A percentile compares a stretch with the other conserved stretches of the same genome.
These are phyloP conservation scores for Backusella morwellensis DNA, from an alignment of 192 early-diverging fungal species.

Conservation along the genomic window DNA sequence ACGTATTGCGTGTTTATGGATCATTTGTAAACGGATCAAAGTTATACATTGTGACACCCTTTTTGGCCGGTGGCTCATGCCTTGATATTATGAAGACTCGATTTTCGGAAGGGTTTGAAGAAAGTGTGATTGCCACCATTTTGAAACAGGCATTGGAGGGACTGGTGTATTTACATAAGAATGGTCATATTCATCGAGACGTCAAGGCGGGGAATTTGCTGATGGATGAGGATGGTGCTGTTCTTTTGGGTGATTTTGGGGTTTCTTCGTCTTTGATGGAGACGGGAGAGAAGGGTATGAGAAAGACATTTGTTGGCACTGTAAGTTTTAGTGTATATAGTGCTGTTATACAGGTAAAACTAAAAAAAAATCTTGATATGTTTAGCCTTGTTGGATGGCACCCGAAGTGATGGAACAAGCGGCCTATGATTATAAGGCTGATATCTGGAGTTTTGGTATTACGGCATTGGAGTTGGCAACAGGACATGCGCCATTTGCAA, in stretches of 20 bases:
- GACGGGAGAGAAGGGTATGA: slow-evolving; percentile 55
- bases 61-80: slow-evolving; percentile 68
- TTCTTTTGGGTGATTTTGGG: slow-evolving; percentile 67
- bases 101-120: slow-evolving; percentile 81
- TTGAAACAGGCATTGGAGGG: slow-evolving; percentile 74
- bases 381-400: slow-evolving; percentile 63
- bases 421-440: slow-evolving; percentile 87
- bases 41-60: slow-evolving; percentile 85
- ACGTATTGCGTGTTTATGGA: slow-evolving; percentile 79
- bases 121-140: slow-evolving; percentile 74
- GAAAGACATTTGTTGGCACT: slow-evolving; percentile 75
- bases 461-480: slow-evolving; percentile 83
- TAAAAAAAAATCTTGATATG: background rate
- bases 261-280: slow-evolving; percentile 68
- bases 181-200: slow-evolving; percentile 70
- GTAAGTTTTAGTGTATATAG: slow-evolving; percentile 26
- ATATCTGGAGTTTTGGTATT: slow-evolving; percentile 92
- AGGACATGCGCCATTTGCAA: slow-evolving; percentile 87
- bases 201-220: slow-evolving; percentile 72
- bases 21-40: slow-evolving; percentile 81
- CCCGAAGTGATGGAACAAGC: slow-evolving; percentile 92
- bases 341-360: background rate
- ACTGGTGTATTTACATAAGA: slow-evolving; percentile 62
- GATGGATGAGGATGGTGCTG: slow-evolving; percentile 64
- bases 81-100: slow-evolving; percentile 90